Evolutionary conservation across 2,329 filamentous ascomycete species (phyloP).

Genomic region (Curvularia hawaiiensis): DNA sequence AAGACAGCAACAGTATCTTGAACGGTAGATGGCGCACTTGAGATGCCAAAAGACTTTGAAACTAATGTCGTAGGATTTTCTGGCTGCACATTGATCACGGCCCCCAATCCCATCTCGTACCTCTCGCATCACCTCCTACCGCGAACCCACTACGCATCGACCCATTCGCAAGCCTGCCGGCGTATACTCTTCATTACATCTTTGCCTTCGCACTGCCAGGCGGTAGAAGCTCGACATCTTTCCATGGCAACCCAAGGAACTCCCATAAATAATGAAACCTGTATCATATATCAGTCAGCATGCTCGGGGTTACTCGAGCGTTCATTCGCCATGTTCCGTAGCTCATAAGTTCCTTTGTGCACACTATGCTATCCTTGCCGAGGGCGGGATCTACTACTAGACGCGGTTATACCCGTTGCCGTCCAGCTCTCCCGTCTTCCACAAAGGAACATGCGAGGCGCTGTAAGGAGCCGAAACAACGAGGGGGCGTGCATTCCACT

Average conservation of each 20-base stretch:
- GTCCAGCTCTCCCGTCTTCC: neutral
- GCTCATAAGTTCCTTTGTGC: conserved; percentile 19
- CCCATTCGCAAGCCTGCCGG: conserved; percentile 3
- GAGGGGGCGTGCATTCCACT: conserved; percentile 21
- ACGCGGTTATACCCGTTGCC: conserved; percentile 8
- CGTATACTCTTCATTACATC: conserved; percentile 28
- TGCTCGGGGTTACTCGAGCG: neutral
- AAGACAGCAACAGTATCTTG: neutral
- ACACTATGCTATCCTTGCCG: conserved; percentile 6
- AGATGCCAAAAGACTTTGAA: conserved; percentile 3
- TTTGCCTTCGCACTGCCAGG: conserved; percentile 30
- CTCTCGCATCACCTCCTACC: conserved; percentile 1
- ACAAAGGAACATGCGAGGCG: neutral
- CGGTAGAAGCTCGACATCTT: conserved; percentile 57
- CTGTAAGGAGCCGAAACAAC: neutral
- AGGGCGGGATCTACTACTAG: conserved; percentile 17
- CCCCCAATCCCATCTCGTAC: neutral
- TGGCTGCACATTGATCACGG: neutral
- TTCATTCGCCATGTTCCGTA: conserved; percentile 21
- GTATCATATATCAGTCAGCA: conserved; percentile 18
- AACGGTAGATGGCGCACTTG: neutral
- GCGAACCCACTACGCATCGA: neutral
- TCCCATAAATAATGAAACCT: conserved; percentile 73
- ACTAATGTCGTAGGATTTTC: conserved; percentile 7
- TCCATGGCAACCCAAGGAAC: conserved; percentile 66